Evolutionary conservation across 176 grass and related monocot genomes (phyloP), one percentile per base, ranked within the genome.

Genomic region (Eleusine coracana): DNA sequence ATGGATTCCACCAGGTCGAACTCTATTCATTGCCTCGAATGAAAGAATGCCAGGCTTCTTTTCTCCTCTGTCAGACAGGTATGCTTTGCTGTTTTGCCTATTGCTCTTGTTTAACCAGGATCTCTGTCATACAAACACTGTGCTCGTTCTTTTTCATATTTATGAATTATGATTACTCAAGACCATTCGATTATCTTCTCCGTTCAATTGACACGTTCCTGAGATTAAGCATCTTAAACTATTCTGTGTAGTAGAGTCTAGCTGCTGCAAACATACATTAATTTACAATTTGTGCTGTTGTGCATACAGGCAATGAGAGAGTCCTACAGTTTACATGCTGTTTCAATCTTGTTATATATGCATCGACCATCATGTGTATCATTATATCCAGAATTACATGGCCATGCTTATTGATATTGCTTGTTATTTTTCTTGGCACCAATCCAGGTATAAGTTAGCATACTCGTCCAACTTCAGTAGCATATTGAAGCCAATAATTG

Each of bases 401-500:
- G 5, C 13, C 3, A 71, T 40, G 29, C 31, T 70, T 61, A 41
- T 73, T 70, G 14, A 34, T 14, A 79, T 50, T 28, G 67, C 49
- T 80, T 31, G 34, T 78, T 44, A 23, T 76, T 88, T 88, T 38
- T 25, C 77, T 50, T 86, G 61, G 52, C 12, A 65, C 49, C 39
- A 61, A 80, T 81, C 27, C 81, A 92, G 92, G 73, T 97, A 92
- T 76, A 90, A 86, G 77, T 71, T 95, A 68, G 90, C 82, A 28
- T 95, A 92, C 74, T 90, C 93, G 28, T 95, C 79, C 10, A 95
- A 95, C 74, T 95, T 92, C 45, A 92, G 88, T 83, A 75, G 82
- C 69, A 92, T 92, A 81, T 84, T 95, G 82, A 90, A 90, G 9
- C 76, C 90, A 41, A 44, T 88, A 40, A 71, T 95, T 56, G 73